phyloP scores from a whole-genome alignment of 345 rosid species.

The Salix caprea region DNA sequence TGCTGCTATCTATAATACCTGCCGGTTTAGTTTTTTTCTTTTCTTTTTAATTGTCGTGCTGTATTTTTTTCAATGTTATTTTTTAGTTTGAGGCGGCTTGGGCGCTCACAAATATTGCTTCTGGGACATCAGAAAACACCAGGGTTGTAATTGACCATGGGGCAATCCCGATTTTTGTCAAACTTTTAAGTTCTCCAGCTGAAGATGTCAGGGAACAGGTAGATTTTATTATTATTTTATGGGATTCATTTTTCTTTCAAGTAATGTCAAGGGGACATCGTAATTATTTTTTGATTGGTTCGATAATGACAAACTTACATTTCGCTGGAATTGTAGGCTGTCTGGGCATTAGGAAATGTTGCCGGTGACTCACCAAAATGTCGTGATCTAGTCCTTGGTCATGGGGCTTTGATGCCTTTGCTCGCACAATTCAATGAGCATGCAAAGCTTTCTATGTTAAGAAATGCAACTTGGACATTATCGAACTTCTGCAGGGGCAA shows the following conservation, averaged over 20 bases:
- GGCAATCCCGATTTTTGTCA: constrained; percentile 25
- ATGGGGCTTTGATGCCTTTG: constrained; percentile 22
- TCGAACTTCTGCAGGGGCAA: constrained; percentile 35
- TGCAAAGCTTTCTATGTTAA: constrained; percentile 29
- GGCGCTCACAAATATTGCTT: constrained; percentile 30
- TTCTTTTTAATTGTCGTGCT: not conserved
- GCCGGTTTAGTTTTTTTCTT: not conserved
- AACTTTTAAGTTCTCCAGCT: constrained; percentile 19
- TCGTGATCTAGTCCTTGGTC: constrained; percentile 25
- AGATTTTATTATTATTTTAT: not conserved
- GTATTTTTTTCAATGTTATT: not conserved
- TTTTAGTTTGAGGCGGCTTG: constrained; percentile 29
- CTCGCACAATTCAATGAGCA: constrained; percentile 27
- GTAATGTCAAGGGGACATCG: not conserved
- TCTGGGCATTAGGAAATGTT: constrained; percentile 33
- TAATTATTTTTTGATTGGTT: not conserved
- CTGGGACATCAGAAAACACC: constrained; percentile 30
- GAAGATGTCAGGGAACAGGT: constrained; percentile 34
- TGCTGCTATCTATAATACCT: not conserved
- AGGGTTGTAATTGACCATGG: constrained; percentile 27
- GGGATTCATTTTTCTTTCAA: not conserved
- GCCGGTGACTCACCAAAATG: constrained; percentile 35
- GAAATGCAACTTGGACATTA: constrained; percentile 32
- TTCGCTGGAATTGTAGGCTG: constrained; percentile 12
- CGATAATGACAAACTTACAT: not conserved